Evolutionary conservation across 495 filamentous ascomycete species (phyloP).

Genomic region (Neurospora sublineolata): DNA sequence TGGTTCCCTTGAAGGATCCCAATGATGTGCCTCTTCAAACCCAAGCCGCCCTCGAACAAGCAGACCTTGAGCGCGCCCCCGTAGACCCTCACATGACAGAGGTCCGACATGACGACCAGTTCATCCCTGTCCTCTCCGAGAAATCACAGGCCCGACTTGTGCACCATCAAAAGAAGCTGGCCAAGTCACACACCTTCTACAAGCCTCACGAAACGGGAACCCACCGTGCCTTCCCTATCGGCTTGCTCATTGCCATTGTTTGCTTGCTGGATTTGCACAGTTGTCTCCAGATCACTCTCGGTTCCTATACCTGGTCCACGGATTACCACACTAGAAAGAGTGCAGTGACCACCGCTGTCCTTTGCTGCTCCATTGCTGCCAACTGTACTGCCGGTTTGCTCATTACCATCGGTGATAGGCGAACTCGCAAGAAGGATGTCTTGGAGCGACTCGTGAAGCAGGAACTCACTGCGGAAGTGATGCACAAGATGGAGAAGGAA

Average conservation of each 20-base stretch:
- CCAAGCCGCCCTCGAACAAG: conserved; percentile 36
- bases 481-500: conserved; percentile 57
- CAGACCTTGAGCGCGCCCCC: conserved; percentile 15
- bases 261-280: conserved; percentile 67
- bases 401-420: conserved; percentile 59
- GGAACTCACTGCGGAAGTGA: conserved; percentile 59
- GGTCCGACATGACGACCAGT: conserved; percentile 32
- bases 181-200: conserved; percentile 72
- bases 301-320: conserved; percentile 63
- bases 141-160: conserved; percentile 51
- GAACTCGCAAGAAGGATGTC: conserved; percentile 72
- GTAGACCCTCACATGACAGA: background rate
- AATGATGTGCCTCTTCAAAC: conserved; percentile 53
- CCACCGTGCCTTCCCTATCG: conserved; percentile 65
- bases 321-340: conserved; percentile 49
- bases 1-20: conserved; percentile 54
- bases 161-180: conserved; percentile 64
- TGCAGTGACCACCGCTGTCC: conserved; percentile 65
- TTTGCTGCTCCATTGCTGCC: conserved; percentile 60
- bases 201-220: conserved; percentile 74
- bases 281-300: conserved; percentile 62
- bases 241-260: conserved; percentile 57
- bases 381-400: conserved; percentile 62
- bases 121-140: conserved; percentile 44
- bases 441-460: conserved; percentile 62